Percentiles rank a stretch among this genome's conserved stretches.
phyloP scores from a whole-genome alignment of 345 rosid species.

The Dipteronia sinensis region DNA sequence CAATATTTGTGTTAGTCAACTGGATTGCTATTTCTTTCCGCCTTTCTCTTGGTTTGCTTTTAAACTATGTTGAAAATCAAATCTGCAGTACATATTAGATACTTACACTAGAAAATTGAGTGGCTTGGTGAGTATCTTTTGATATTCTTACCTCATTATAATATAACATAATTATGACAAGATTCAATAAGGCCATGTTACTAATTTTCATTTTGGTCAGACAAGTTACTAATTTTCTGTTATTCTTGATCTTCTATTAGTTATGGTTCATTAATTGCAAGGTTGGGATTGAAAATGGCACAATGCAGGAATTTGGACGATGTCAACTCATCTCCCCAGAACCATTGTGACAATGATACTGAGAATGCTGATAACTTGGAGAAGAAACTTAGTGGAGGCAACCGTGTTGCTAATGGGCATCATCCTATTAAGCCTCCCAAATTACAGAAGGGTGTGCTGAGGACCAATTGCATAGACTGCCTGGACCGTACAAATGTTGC shows the following conservation, averaged over 20 bases:
- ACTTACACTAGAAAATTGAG: conserved; percentile 12
- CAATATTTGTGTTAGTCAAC: background rate
- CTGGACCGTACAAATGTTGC: conserved; percentile 99
- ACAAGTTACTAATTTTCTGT: background rate
- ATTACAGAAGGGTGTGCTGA: conserved; percentile 87
- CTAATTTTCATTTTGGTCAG: background rate
- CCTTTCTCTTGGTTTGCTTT: background rate
- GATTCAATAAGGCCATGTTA: conserved; percentile 3
- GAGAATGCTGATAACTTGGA: conserved; percentile 48
- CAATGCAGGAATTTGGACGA: conserved; percentile 51
- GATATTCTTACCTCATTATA: conserved; percentile 10
- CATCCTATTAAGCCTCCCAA: conserved; percentile 49
- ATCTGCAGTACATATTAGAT: background rate
- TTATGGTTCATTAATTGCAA: conserved; percentile 12
- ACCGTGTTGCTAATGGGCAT: conserved; percentile 49
- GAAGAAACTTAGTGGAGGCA: conserved; percentile 43
- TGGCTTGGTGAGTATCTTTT: conserved; percentile 14
- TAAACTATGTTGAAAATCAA: background rate
- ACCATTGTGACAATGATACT: conserved; percentile 43
- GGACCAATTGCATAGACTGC: conserved; percentile 99
- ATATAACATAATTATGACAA: conserved; percentile 7
- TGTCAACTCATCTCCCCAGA: conserved; percentile 37
- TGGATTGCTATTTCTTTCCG: background rate
- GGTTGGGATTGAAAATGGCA: conserved; percentile 29
- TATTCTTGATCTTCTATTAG: background rate